Percentiles rank a stretch among this genome's conserved stretches.
These are phyloP conservation scores for Podaxis sp. DNA, from an alignment of 768 basidiomycete genomes.

Conservation along the genomic window DNA sequence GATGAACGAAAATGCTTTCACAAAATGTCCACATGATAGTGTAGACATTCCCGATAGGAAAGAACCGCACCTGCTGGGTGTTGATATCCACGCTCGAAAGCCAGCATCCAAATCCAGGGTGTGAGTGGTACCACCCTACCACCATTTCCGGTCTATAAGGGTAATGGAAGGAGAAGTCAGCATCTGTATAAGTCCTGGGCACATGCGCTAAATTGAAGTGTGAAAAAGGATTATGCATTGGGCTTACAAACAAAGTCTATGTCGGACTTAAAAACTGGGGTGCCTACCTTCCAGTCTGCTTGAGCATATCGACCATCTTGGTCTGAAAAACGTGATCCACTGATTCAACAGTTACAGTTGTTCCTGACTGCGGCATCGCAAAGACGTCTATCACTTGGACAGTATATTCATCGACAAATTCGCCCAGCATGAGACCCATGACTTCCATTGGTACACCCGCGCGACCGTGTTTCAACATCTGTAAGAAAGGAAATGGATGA, in stretches of 20 bases:
- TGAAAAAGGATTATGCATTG: background rate
- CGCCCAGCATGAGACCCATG: conserved; percentile 97
- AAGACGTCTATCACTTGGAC: conserved; percentile 96
- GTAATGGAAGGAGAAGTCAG: background rate
- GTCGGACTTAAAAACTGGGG: conserved; percentile 11
- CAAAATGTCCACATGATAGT: conserved; percentile 1
- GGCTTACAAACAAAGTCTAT: background rate
- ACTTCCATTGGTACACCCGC: conserved; percentile 99
- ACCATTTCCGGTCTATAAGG: conserved; percentile 84
- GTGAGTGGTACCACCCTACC: conserved; percentile 99
- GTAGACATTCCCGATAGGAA: conserved; percentile 3
- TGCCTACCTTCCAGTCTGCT: conserved; percentile 92
- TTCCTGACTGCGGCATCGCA: conserved; percentile 98
- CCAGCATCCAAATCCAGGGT: conserved; percentile 99
- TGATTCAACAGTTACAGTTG: conserved; percentile 95
- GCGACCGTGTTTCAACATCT: conserved; percentile 99
- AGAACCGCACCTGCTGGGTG: conserved; percentile 78
- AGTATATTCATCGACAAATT: conserved; percentile 97
- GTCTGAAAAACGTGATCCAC: conserved; percentile 98
- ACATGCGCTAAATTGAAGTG: background rate
- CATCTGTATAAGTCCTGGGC: background rate
- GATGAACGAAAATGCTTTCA: background rate
- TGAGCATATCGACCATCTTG: conserved; percentile 98
- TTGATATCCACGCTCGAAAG: conserved; percentile 98
- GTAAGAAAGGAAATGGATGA: conserved; percentile 14